These are phyloP conservation scores for Biancaea sappan DNA, from an alignment of 306 rosid genomes.

Conservation along the genomic window DNA sequence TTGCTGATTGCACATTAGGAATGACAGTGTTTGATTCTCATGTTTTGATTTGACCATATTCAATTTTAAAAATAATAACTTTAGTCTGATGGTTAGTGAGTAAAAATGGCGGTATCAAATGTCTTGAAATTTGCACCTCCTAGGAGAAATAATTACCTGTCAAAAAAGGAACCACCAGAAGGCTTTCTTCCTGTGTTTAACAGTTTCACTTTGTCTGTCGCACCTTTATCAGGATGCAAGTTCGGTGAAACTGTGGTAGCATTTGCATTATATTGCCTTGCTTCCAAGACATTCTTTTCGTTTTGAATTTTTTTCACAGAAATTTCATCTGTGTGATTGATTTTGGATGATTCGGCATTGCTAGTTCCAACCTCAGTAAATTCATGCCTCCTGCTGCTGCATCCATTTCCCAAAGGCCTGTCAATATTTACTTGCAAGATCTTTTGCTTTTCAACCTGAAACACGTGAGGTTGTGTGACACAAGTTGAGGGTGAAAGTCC, in stretches of 20 bases:
- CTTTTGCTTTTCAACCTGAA: conserved; percentile 88
- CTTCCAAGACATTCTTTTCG: conserved; percentile 31
- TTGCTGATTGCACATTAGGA: conserved; percentile 18
- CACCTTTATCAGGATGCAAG: conserved; percentile 33
- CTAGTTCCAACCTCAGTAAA: conserved; percentile 36
- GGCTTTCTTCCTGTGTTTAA: conserved; percentile 49
- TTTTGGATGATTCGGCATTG: conserved; percentile 37
- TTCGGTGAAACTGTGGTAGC: conserved; percentile 39
- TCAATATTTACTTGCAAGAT: conserved; percentile 62
- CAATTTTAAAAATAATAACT: not conserved
- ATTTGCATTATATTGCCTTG: conserved; percentile 45
- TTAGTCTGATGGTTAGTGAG: not conserved
- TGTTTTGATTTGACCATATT: not conserved
- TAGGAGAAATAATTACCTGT: conserved; percentile 57
- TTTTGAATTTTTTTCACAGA: conserved; percentile 42
- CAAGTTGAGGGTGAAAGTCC: conserved; percentile 10
- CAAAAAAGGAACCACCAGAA: conserved; percentile 63
- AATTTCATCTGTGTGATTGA: conserved; percentile 32
- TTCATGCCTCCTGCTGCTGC: conserved; percentile 33
- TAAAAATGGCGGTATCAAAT: not conserved
- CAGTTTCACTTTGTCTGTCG: conserved; percentile 35
- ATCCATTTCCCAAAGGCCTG: conserved; percentile 49
- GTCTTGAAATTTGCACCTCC: conserved; percentile 14
- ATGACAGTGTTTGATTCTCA: conserved; percentile 13
- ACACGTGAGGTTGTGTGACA: conserved; percentile 13